Conservation (phyloP, 1,284 basidiomycete genomes). For the Pseudozyma hubeiensis region DNA sequence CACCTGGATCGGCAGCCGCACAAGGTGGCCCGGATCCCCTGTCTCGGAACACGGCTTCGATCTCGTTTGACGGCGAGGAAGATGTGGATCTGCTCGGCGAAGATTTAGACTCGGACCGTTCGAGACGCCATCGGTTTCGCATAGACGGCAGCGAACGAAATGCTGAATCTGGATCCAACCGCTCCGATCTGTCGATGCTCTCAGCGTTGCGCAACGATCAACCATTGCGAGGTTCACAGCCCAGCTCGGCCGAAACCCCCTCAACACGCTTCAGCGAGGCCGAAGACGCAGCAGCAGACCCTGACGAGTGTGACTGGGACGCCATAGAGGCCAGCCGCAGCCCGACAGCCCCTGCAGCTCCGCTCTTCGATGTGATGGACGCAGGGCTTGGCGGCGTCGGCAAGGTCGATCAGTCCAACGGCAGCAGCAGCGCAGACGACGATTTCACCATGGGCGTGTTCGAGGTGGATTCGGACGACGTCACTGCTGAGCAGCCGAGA, state of each 20-base stretch:
- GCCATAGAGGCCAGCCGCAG: conserved; percentile 32
- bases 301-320: conserved; percentile 42
- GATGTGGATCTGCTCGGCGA: conserved; percentile 40
- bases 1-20: conserved; percentile 2
- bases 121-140: conserved; percentile 7
- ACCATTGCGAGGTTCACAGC: conserved; percentile 26
- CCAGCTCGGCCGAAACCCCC: conserved; percentile 45
- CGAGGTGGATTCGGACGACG: conserved; percentile 31
- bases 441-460: conserved; percentile 44
- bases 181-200: conserved; percentile 23
- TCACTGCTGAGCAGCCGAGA: conserved; percentile 14
- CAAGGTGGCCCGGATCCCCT: conserved; percentile 1
- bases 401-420: neutral
- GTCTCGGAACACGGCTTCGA: conserved; percentile 8
- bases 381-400: neutral
- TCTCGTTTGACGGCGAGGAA: conserved; percentile 42
- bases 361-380: conserved; percentile 10
- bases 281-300: conserved; percentile 20
- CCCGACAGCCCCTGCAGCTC: conserved; percentile 11
- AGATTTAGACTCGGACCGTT: conserved; percentile 6
- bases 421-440: conserved; percentile 27
- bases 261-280: conserved; percentile 38
- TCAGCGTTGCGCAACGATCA: conserved; percentile 29
- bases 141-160: neutral
- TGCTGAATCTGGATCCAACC: conserved; percentile 13